Percentiles rank a stretch among this genome's conserved stretches.
These are phyloP conservation scores for Astrothelium subdiscretum DNA, from an alignment of 495 filamentous ascomycete genomes.

Conservation along the genomic window DNA sequence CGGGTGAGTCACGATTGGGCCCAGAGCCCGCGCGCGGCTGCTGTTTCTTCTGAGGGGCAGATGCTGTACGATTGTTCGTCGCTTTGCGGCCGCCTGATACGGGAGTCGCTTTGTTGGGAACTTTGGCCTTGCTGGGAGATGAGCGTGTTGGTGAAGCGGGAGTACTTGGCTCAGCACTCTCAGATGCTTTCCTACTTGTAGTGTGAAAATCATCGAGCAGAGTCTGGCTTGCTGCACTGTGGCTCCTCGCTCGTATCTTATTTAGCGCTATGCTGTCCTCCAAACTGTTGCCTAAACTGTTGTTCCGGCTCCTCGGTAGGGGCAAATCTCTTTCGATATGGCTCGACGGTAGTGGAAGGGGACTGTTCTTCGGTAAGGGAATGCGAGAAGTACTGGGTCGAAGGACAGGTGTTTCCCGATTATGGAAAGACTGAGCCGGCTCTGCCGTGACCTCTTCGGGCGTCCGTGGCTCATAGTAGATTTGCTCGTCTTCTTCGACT, in stretches of 20 bases:
- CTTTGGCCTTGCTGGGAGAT: conserved; percentile 26
- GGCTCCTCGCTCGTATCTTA: conserved; percentile 58
- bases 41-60: conserved; percentile 5
- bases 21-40: conserved; percentile 3
- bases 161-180: conserved; percentile 23
- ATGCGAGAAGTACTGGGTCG: conserved; percentile 56
- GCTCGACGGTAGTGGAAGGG: conserved; percentile 58
- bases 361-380: conserved; percentile 67
- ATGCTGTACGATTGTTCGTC: not conserved
- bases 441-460: conserved; percentile 74
- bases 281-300: conserved; percentile 41
- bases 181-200: not conserved
- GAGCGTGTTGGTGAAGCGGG: conserved; percentile 37
- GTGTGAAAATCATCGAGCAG: conserved; percentile 34
- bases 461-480: conserved; percentile 59
- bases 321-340: conserved; percentile 62
- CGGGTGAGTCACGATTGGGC: not conserved
- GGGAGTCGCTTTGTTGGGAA: conserved; percentile 20
- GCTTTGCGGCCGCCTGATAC: conserved; percentile 23
- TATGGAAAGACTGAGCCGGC: conserved; percentile 17
- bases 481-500: conserved; percentile 26
- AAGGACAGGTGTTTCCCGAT: conserved; percentile 15
- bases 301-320: conserved; percentile 47
- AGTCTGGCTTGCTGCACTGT: conserved; percentile 49
- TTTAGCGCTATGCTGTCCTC: conserved; percentile 49